Percentiles rank a stretch among this genome's conserved stretches.
These are phyloP conservation scores for Tremella yokohamensis DNA, from an alignment of 768 basidiomycete species.

Conservation along the genomic window DNA sequence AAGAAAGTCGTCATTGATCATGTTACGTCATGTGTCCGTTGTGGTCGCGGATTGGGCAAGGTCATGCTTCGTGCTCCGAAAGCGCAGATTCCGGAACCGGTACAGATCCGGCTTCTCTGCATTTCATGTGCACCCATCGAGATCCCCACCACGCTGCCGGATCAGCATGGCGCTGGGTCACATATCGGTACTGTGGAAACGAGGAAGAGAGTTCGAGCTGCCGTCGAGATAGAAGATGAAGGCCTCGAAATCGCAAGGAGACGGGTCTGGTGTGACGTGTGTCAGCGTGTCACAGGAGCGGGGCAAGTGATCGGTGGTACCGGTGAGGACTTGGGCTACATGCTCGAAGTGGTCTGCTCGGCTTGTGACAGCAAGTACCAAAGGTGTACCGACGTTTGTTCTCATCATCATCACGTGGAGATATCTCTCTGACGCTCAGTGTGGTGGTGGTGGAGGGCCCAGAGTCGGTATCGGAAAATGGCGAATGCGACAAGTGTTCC, in stretches of 20 bases:
- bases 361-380: conserved; percentile 44
- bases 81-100: conserved; percentile 29
- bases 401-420: not conserved
- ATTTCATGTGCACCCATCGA: conserved; percentile 24
- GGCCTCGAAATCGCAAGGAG: conserved; percentile 20
- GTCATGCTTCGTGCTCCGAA: conserved; percentile 37
- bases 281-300: conserved; percentile 38
- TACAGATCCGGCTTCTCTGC: conserved; percentile 23
- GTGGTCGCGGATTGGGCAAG: conserved; percentile 21
- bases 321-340: conserved; percentile 19
- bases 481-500: conserved; percentile 50
- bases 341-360: conserved; percentile 42
- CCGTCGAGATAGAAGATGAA: conserved; percentile 39
- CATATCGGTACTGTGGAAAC: conserved; percentile 39
- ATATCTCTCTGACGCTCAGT: conserved; percentile 23
- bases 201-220: conserved; percentile 33
- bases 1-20: conserved; percentile 35
- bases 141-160: conserved; percentile 16
- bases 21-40: conserved; percentile 19
- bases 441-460: conserved; percentile 50
- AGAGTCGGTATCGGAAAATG: conserved; percentile 51
- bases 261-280: conserved; percentile 45
- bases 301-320: conserved; percentile 29
- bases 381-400: conserved; percentile 36
- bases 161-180: conserved; percentile 3